Evolutionary conservation across 2,329 filamentous ascomycete species (phyloP).

Genomic region (Neospermospora avenae): DNA sequence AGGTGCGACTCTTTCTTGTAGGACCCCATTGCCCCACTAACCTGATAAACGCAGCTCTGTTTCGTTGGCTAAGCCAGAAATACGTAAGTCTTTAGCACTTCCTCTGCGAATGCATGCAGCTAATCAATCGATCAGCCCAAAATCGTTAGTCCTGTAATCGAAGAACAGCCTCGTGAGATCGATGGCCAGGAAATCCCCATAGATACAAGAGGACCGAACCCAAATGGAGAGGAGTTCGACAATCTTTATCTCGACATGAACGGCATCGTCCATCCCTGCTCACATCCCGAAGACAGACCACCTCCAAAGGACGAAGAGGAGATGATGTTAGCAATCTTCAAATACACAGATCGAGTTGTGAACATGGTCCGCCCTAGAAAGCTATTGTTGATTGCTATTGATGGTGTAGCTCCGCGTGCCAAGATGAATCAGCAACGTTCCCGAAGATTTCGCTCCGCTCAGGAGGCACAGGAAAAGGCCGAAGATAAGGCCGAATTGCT

Average conservation of each 20-base stretch:
- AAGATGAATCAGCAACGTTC: conserved; percentile 99
- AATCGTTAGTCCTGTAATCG: conserved; percentile 76
- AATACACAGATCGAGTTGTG: conserved; percentile 96
- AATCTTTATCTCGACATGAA: conserved; percentile 99
- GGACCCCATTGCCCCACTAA: conserved; percentile 8
- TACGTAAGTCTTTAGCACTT: conserved; percentile 60
- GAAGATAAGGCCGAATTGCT: conserved; percentile 85
- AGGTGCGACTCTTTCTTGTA: conserved; percentile 16
- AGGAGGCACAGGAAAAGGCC: conserved; percentile 92
- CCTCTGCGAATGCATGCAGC: conserved; percentile 45
- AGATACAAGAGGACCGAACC: conserved; percentile 80
- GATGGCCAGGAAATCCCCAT: conserved; percentile 83
- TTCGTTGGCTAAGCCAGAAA: conserved; percentile 94
- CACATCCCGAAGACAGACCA: conserved; percentile 90
- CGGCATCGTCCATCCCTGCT: conserved; percentile 97
- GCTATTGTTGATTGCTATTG: conserved; percentile 95
- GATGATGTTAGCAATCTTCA: conserved; percentile 99
- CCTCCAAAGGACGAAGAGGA: conserved; percentile 92
- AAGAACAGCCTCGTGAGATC: conserved; percentile 77
- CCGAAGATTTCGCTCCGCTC: conserved; percentile 87
- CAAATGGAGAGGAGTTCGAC: conserved; percentile 96
- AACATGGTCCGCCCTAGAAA: conserved; percentile 98
- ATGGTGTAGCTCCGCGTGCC: conserved; percentile 93
- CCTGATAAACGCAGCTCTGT: conserved; percentile 39
- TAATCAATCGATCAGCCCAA: conserved; percentile 94